A percentile compares a stretch with the other conserved stretches of the same genome.
Evolutionary conservation across 768 basidiomycete species (phyloP).

Genomic region (Gymnopilus dilepis): DNA sequence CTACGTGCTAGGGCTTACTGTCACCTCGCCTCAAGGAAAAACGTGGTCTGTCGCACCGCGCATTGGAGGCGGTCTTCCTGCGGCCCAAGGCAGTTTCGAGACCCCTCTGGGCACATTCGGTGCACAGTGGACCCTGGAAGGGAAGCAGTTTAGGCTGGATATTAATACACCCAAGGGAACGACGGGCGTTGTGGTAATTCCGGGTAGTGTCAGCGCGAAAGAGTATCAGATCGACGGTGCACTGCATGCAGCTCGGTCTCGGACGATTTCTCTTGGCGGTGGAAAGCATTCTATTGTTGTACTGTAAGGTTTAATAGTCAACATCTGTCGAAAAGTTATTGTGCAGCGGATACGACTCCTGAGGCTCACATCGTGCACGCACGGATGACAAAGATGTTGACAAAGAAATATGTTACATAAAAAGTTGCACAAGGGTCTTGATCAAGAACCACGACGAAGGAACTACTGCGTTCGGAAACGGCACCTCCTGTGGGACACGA

Average conservation of each 20-base stretch:
- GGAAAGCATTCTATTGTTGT: conserved; percentile 12
- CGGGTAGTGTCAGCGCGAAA: neutral
- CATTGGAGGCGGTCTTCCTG: conserved; percentile 41
- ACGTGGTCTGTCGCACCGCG: conserved; percentile 56
- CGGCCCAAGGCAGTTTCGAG: conserved; percentile 57
- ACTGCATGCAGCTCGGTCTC: neutral
- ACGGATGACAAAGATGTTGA: conserved; percentile 48
- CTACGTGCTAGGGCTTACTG: conserved; percentile 58
- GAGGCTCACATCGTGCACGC: too few species aligned
- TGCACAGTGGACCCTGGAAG: conserved; percentile 44
- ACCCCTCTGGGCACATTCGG: conserved; percentile 58
- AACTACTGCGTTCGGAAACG: conserved; percentile 13
- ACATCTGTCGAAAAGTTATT: too few species aligned
- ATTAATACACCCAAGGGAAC: conserved; percentile 26
- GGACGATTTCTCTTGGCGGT: conserved; percentile 6
- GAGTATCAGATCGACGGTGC: conserved; percentile 11
- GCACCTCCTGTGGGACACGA: conserved; percentile 16
- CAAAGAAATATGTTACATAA: conserved; percentile 44
- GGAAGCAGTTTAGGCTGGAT: conserved; percentile 7
- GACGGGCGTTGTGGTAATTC: conserved; percentile 11
- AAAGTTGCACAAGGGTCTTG: conserved; percentile 29
- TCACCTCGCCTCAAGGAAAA: conserved; percentile 52
- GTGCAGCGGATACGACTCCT: too few species aligned
- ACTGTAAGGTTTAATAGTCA: neutral
- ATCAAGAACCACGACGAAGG: conserved; percentile 36